Evolutionary conservation across 768 basidiomycete species (phyloP).

Genomic region (Tylopilus vinaceipallidus): DNA sequence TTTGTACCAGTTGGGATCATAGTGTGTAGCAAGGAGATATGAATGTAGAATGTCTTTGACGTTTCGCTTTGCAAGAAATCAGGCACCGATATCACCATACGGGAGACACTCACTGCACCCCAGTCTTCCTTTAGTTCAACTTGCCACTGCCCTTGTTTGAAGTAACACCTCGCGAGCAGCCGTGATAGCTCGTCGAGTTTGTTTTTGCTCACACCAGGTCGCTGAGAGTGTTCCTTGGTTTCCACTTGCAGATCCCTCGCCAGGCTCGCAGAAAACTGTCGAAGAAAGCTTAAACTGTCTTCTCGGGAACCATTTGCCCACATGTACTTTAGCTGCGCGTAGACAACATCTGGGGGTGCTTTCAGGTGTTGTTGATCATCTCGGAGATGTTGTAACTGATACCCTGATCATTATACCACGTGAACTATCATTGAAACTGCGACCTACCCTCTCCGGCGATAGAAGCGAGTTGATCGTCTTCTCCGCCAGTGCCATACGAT

Average conservation of each 20-base stretch:
- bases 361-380: slow-evolving; percentile 55
- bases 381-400: slow-evolving; percentile 44
- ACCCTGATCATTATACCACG: slow-evolving; percentile 2
- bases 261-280: slow-evolving; percentile 76
- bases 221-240: slow-evolving; percentile 46
- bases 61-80: slow-evolving; percentile 53
- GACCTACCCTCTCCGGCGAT: slow-evolving; percentile 64
- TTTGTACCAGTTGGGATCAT: slow-evolving; percentile 97
- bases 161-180: slow-evolving; percentile 95
- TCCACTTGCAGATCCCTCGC: slow-evolving; percentile 71
- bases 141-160: slow-evolving; percentile 97
- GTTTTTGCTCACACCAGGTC: slow-evolving; percentile 52
- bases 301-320: slow-evolving; percentile 85
- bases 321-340: slow-evolving; percentile 92
- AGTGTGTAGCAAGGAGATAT: slow-evolving; percentile 84
- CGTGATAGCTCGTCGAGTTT: slow-evolving; percentile 70
- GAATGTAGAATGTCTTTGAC: slow-evolving; percentile 80
- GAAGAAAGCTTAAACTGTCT: slow-evolving; percentile 79
- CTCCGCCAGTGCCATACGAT: slow-evolving; percentile 91
- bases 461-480: slow-evolving; percentile 94
- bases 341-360: slow-evolving; percentile 94
- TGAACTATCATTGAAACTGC: background rate
- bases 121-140: slow-evolving; percentile 76
- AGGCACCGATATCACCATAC: slow-evolving; percentile 3
- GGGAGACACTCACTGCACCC: slow-evolving; percentile 55